A percentile compares a stretch with the other conserved stretches of the same genome.
Conservation (phyloP, 495 filamentous ascomycete species). For the Penicillium dipodomyicola region DNA sequence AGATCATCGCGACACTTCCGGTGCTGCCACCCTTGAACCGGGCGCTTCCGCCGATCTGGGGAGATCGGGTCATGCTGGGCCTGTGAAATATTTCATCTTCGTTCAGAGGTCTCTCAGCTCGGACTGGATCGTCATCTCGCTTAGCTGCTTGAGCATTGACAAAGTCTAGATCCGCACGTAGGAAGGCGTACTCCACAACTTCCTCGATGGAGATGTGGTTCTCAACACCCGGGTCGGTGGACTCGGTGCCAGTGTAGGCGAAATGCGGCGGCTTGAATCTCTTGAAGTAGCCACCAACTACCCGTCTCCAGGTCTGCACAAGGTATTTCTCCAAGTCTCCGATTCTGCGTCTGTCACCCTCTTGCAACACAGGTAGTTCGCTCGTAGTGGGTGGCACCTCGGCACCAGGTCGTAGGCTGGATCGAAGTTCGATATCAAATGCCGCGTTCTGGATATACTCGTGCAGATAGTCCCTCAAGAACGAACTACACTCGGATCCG, state of each 20-base stretch:
- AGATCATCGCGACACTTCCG: constrained; percentile 82
- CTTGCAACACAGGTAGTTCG: constrained; percentile 40
- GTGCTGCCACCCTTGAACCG: constrained; percentile 92
- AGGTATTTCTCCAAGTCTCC: constrained; percentile 62
- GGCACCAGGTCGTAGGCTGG: constrained; percentile 51
- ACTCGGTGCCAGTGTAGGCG: constrained; percentile 32
- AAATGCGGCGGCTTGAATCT: constrained; percentile 77
- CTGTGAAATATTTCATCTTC: constrained; percentile 73
- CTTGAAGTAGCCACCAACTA: constrained; percentile 91
- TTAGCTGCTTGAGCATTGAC: constrained; percentile 78
- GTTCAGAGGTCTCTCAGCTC: constrained; percentile 73
- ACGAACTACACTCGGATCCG: constrained; percentile 82
- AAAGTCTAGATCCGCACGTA: constrained; percentile 90
- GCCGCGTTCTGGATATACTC: constrained; percentile 82
- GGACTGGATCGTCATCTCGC: constrained; percentile 63
- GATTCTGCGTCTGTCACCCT: constrained; percentile 35
- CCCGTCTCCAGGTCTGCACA: constrained; percentile 72
- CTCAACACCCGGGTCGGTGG: constrained; percentile 4
- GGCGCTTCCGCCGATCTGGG: constrained; percentile 63
- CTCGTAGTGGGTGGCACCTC: constrained; percentile 11
- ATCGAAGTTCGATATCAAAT: constrained; percentile 67
- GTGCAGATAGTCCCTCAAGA: constrained; percentile 80
- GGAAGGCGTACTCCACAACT: constrained; percentile 79
- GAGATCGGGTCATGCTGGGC: constrained; percentile 54
- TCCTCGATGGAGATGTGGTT: constrained; percentile 47